Conservation (phyloP, 257 asterid genomes). For the Capsicum baccatum region DNA sequence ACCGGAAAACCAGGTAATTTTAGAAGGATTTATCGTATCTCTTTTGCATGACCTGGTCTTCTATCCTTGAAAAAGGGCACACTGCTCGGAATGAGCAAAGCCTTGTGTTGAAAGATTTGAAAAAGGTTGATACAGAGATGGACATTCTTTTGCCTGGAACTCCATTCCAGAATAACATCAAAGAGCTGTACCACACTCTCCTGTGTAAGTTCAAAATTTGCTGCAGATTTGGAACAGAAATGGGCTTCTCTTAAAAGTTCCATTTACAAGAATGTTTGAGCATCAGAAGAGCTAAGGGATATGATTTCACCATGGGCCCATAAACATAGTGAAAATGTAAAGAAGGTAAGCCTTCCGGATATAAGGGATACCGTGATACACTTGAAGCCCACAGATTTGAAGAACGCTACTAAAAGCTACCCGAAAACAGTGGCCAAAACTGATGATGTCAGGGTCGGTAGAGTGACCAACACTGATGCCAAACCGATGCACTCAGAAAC, state of each 20-base stretch:
- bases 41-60: constrained; percentile 48
- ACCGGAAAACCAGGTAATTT: constrained; percentile 61
- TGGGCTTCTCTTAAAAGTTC: constrained; percentile 48
- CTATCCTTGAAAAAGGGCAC: constrained; percentile 84
- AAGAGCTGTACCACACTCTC: constrained; percentile 66
- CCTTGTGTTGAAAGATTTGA: constrained; percentile 57
- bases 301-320: constrained; percentile 69
- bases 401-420: constrained; percentile 14
- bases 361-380: constrained; percentile 51
- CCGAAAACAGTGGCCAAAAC: too few species aligned
- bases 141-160: constrained; percentile 79
- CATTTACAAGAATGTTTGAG: constrained; percentile 37
- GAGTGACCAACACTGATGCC: too few species aligned
- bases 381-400: constrained; percentile 59
- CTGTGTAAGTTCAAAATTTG: constrained; percentile 53
- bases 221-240: constrained; percentile 28
- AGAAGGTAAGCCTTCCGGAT: constrained; percentile 62
- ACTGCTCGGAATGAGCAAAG: constrained; percentile 66
- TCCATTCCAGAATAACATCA: constrained; percentile 74
- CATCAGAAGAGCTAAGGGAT: constrained; percentile 44
- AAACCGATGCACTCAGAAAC: too few species aligned
- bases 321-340: constrained; percentile 55
- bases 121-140: constrained; percentile 49
- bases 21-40: constrained; percentile 50
- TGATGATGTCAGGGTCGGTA: too few species aligned